These are phyloP conservation scores for Chloridella minuta DNA, from an alignment of 352 stramenopile species.

Conservation along the genomic window DNA sequence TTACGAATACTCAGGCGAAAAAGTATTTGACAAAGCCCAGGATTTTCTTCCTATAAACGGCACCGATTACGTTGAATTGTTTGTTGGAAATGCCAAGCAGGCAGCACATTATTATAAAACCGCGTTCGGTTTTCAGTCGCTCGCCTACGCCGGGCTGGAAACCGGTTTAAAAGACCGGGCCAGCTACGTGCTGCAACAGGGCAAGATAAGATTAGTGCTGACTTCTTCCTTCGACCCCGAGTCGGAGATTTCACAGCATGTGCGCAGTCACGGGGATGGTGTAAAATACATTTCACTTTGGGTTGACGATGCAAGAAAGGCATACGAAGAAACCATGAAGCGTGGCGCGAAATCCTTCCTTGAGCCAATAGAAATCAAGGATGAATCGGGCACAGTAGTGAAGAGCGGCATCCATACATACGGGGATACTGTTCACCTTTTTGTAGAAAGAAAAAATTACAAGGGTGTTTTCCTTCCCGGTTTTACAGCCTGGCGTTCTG, in stretches of 20 bases:
- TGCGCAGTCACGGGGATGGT: constrained; percentile 14
- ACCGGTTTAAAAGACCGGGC: not conserved
- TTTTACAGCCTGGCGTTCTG: too few species aligned
- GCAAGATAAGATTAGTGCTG: too few species aligned
- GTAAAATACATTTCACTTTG: constrained; percentile 14
- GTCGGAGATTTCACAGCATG: constrained; percentile 13
- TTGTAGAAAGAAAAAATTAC: constrained; percentile 8
- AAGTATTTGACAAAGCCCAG: too few species aligned
- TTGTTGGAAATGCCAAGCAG: too few species aligned
- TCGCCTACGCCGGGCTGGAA: constrained; percentile 14
- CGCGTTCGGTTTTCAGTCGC: constrained; percentile 11
- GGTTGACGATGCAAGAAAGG: not conserved
- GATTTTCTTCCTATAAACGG: too few species aligned
- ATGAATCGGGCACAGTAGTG: constrained; percentile 13
- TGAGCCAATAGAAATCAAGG: constrained; percentile 3
- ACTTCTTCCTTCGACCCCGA: too few species aligned
- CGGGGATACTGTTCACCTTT: constrained; percentile 16
- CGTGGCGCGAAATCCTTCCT: constrained; percentile 5
- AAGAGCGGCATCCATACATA: constrained; percentile 13
- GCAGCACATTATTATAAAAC: constrained; percentile 12
- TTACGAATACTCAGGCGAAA: too few species aligned
- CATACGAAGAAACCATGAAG: not conserved
- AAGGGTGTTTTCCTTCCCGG: constrained; percentile 12
- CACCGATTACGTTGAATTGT: too few species aligned
- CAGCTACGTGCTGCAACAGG: constrained; percentile 12